Conservation (phyloP, 78 protist genomes). For the Monocercomonoides exilis region DNA sequence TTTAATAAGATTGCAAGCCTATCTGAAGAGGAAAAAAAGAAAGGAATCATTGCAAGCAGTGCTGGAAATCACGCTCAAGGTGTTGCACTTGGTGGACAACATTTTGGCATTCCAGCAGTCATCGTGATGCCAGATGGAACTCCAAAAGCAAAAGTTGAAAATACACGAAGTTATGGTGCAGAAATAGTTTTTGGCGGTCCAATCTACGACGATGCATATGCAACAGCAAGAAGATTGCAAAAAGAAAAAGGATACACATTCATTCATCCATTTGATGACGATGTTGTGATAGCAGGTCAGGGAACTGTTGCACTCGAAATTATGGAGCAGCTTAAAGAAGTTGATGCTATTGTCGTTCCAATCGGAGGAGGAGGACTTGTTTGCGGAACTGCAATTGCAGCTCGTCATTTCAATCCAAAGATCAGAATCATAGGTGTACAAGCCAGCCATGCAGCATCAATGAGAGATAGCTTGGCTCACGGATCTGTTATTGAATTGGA, state of each 20-base stretch:
- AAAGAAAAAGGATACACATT: constrained; percentile 3
- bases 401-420: neutral
- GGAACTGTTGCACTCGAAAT: constrained; percentile 50
- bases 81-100: constrained; percentile 43
- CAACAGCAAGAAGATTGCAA: constrained; percentile 16
- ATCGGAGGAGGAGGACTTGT: constrained; percentile 12
- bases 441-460: neutral
- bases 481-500: neutral
- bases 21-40: constrained; percentile 19
- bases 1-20: constrained; percentile 58
- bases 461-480: neutral
- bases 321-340: constrained; percentile 20
- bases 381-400: neutral
- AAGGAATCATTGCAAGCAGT: constrained; percentile 47
- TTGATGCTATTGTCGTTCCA: neutral
- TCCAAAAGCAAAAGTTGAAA: constrained; percentile 49
- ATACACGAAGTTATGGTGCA: constrained; percentile 40
- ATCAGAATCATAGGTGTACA: constrained; percentile 25
- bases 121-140: constrained; percentile 63
- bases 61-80: constrained; percentile 79
- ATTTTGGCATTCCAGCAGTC: constrained; percentile 33
- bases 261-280: constrained; percentile 67
- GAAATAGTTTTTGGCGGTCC: constrained; percentile 36
- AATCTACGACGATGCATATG: constrained; percentile 58
- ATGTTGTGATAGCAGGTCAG: constrained; percentile 60